Evolutionary conservation across 352 stramenopile genomes (phyloP).

Genomic region (Phytophthora aleatoria): DNA sequence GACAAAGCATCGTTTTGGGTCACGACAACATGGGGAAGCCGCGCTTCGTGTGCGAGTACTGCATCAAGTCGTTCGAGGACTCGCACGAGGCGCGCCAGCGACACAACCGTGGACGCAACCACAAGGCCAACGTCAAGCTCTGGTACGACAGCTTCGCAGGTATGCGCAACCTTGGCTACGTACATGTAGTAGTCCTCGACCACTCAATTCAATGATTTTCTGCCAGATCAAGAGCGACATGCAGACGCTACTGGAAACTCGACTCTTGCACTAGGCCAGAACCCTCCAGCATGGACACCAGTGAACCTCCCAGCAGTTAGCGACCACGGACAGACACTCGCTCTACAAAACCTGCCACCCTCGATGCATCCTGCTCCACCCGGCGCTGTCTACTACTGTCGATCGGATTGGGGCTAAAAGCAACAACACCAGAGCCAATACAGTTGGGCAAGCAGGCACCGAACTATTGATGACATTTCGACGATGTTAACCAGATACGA

Average conservation of each 20-base stretch:
- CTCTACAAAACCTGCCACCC: constrained; percentile 50
- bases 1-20: too few relatives aligned
- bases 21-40: constrained; percentile 46
- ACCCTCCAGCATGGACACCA: constrained; percentile 7
- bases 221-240: constrained; percentile 52
- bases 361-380: constrained; percentile 75
- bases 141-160: constrained; percentile 84
- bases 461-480: constrained; percentile 29
- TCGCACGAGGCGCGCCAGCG: constrained; percentile 69
- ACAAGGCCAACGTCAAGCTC: constrained; percentile 85
- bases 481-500: constrained; percentile 23
- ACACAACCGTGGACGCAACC: constrained; percentile 70
- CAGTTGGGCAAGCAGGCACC: constrained; percentile 2
- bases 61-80: constrained; percentile 83
- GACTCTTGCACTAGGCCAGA: neutral
- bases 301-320: constrained; percentile 6
- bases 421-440: neutral
- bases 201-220: constrained; percentile 8
- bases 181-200: constrained; percentile 1
- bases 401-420: constrained; percentile 64
- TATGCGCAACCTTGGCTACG: constrained; percentile 19
- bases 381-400: constrained; percentile 48
- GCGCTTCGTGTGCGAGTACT: constrained; percentile 79
- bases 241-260: constrained; percentile 3
- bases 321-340: constrained; percentile 3